Evolutionary conservation across 495 filamentous ascomycete genomes (phyloP), one percentile per base, ranked within the genome.

Genomic region (Penicillium alfredii): DNA sequence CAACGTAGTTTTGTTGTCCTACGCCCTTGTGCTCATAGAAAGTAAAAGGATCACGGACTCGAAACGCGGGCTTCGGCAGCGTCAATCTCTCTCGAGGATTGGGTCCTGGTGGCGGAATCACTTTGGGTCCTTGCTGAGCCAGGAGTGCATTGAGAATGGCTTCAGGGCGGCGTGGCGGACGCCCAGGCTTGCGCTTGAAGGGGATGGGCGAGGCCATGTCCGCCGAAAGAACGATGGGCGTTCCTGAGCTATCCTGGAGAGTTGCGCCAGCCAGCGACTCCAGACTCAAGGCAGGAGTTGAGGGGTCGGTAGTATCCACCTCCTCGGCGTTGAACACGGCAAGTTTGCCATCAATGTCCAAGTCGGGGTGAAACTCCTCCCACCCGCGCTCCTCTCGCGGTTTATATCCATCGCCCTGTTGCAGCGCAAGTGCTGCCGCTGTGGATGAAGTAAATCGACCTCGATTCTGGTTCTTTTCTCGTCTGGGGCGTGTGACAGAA

Each of bases 311-410:
- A 3, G 64, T 84, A 56, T 97, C 93, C 10, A 97, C 84, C 33
- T 95, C 84, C 40, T 89, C 77, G 6, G 88, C 76, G 23, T 72
- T 76, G 56, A 90, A 92, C 2, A 95, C 69, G 24, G 78, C 77
- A 32, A 97, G 79, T 11, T 69, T 74, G 17, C 71, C 72, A 30
- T 92, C 86, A 40, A 94, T 84, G 58, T 97, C 89, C 21, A 99
- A 73, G 49, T 95, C 83, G 8, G 84, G 88, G 58, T 99, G 92
- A 36, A 95, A 97, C 60, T 97, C 93, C 51, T 93, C 86, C 84
- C 89, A 99, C 9, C 86, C 84, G 37, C 89, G 80, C 61, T 99
- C 92, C 59, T 99, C 92, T 39, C 92, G 73, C 3, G 92, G 92
- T 55, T 99, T 97, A 63, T 95, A 96, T 10, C 88, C 88, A 64